Percentiles rank a stretch among this genome's conserved stretches.
These are phyloP conservation scores for Coniella vitis DNA, from an alignment of 2,329 filamentous ascomycete species.

Conservation along the genomic window DNA sequence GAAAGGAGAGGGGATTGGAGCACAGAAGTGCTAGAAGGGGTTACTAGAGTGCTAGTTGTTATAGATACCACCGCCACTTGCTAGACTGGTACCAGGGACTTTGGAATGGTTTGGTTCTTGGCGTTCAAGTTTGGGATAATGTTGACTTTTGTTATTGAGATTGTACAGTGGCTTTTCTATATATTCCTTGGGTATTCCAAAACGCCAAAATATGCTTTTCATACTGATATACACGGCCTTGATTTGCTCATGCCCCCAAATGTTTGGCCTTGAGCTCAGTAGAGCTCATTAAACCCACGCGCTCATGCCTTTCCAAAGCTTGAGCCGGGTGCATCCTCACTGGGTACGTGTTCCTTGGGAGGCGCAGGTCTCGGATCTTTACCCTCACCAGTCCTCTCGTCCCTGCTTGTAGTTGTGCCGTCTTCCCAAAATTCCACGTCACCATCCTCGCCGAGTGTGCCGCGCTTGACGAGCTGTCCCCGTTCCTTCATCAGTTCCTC, in stretches of 20 bases:
- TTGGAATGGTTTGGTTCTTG: neutral
- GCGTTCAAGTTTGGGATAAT: too few species aligned
- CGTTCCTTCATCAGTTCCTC: constrained; percentile 73
- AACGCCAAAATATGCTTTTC: neutral
- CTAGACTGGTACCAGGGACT: neutral
- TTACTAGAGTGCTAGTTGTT: constrained; percentile 41
- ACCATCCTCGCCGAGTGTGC: constrained; percentile 67
- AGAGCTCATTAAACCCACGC: neutral
- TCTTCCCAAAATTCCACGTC: constrained; percentile 92
- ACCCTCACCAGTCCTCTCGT: constrained; percentile 17
- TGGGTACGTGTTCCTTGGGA: neutral
- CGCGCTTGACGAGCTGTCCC: constrained; percentile 66
- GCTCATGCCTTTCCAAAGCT: constrained; percentile 19
- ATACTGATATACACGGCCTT: neutral
- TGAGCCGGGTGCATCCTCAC: constrained; percentile 21
- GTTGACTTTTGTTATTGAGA: neutral
- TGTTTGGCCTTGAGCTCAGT: too few species aligned
- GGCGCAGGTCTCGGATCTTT: constrained; percentile 7
- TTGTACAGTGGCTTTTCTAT: too few species aligned
- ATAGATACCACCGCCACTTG: neutral
- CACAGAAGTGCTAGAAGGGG: constrained; percentile 66
- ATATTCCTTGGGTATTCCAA: constrained; percentile 1
- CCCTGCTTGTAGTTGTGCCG: constrained; percentile 36
- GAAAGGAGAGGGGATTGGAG: constrained; percentile 70
- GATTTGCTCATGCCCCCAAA: neutral